phyloP scores from a whole-genome alignment of 352 stramenopile species.

The Nannochloropsis limnetica region DNA sequence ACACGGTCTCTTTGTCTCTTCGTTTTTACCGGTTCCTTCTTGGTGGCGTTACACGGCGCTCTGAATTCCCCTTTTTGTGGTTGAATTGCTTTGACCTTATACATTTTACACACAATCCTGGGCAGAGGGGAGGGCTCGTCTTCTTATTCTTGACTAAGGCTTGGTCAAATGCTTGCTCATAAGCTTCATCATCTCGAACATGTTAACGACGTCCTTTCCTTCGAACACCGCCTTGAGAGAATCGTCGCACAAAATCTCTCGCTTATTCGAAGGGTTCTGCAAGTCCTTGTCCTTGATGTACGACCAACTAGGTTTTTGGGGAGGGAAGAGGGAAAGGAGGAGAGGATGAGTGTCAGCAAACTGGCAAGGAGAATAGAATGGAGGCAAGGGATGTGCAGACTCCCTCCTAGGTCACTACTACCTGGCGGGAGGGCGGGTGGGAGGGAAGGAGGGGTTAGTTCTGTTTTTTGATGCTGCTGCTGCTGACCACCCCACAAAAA shows the following conservation, averaged over 20 bases:
- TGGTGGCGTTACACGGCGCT: not conserved
- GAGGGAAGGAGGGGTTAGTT: no score
- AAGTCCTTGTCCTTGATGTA: constrained; percentile 55
- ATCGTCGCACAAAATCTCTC: constrained; percentile 54
- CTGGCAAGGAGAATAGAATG: not conserved
- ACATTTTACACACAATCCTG: not conserved
- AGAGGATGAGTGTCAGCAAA: not conserved
- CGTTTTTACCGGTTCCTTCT: not conserved
- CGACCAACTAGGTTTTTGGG: constrained; percentile 41
- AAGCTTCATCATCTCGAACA: constrained; percentile 54
- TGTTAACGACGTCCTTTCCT: constrained; percentile 45
- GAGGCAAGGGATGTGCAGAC: not conserved
- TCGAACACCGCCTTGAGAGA: constrained; percentile 49
- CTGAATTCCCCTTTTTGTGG: not conserved
- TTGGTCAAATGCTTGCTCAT: constrained; percentile 39
- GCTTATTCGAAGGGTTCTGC: constrained; percentile 53
- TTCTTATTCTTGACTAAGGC: not conserved
- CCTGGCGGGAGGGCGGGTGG: no score
- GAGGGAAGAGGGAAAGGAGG: not conserved
- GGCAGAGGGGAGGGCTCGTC: not conserved
- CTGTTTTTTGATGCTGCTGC: no score
- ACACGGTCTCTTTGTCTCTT: not conserved
- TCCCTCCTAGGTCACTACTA: no score
- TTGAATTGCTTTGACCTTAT: not conserved
- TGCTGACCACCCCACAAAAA: no score